Base-by-base conservation (phyloP, 2,329 filamentous ascomycete genomes). In the Remersonia thermophila region DNA sequence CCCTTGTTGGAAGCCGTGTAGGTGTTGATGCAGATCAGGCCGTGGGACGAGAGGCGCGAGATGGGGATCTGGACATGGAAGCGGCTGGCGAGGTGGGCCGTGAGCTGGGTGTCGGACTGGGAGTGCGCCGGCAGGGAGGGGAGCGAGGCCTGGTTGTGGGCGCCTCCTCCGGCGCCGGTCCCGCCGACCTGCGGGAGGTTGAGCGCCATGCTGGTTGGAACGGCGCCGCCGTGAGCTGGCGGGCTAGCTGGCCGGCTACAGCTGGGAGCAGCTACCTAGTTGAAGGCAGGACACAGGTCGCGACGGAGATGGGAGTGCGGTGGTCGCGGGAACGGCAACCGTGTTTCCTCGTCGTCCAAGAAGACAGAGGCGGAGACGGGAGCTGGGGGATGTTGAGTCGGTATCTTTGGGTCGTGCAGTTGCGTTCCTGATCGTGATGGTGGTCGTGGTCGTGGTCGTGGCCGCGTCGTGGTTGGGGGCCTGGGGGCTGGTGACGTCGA, bases 21-120 rank as follows among this genome's bases (percentile, higher is more conserved):
- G 14, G 87, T 98, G 65, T 98, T 98, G 46, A 98, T 67, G 35
- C 83, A 82, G 53, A 98, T 80, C 49, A 96, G 71, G 33, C 81
- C 91, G 55, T 96, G 87, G 1, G 86, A 93, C 1, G 87, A 95
- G 13, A 98, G 74, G 33, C 77, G 76, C 36, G 91, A 85, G 1
- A 87, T 93, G 8, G 91, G 86, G 40, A 91, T 66, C 36, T 83
- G 82, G 36, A 93, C 82, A 63, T 98, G 91, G 59, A 94, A 98
- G 36, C 89, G 85, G 57, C 74, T 85, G 49, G 83, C 84, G 43
- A 91, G 72, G 58, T 89, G 83, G 35, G 80, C 80, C 3, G 83
- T 91, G 47, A 89, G 66, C 52, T 85, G 79, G 31, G 80, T 57
- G 31, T 60, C 56, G 37, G 56, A 60, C 61, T 86, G 80, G 35